A percentile compares a stretch with the other conserved stretches of the same genome.
Evolutionary conservation across 2,329 filamentous ascomycete genomes (phyloP).

Genomic region (Stagonosporopsis chrysanthemi): DNA sequence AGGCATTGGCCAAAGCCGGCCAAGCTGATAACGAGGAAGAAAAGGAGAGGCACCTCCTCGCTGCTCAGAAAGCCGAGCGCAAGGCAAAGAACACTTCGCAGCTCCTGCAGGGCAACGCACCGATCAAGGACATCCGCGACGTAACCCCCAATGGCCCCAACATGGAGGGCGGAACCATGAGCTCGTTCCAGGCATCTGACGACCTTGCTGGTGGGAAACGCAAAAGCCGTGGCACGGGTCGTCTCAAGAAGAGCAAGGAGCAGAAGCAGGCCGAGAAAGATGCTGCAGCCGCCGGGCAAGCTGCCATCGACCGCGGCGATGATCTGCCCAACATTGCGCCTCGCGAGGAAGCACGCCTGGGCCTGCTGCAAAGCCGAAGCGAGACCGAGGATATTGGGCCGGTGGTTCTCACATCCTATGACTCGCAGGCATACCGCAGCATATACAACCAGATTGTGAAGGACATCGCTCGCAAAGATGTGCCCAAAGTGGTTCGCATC

Average conservation of each 20-base stretch:
- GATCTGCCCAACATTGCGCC: conserved; percentile 70
- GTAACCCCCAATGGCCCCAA: conserved; percentile 78
- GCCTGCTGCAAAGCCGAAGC: conserved; percentile 52
- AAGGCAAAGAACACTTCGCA: conserved; percentile 91
- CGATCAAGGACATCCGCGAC: conserved; percentile 74
- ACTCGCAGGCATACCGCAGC: conserved; percentile 93
- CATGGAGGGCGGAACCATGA: conserved; percentile 84
- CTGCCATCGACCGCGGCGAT: conserved; percentile 79
- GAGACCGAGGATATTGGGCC: conserved; percentile 59
- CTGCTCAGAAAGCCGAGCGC: conserved; percentile 88
- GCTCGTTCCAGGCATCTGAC: conserved; percentile 78
- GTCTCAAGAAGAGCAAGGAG: conserved; percentile 87
- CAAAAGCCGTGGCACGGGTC: conserved; percentile 62
- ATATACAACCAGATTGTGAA: conserved; percentile 98
- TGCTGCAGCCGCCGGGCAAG: conserved; percentile 86
- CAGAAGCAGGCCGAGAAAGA: conserved; percentile 74
- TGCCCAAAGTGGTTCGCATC: conserved; percentile 89
- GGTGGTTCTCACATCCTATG: conserved; percentile 63
- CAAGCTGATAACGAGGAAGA: conserved; percentile 83
- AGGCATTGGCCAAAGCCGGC: conserved; percentile 78
- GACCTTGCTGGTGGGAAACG: conserved; percentile 59
- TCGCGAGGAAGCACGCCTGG: conserved; percentile 63
- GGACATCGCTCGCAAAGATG: conserved; percentile 90
- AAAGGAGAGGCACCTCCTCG: conserved; percentile 78
- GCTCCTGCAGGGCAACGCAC: conserved; percentile 82